Evolutionary conservation across 2,329 filamentous ascomycete species (phyloP), one percentile per base, ranked within the genome.

Genomic region (Ascocoryne sarcoides): DNA sequence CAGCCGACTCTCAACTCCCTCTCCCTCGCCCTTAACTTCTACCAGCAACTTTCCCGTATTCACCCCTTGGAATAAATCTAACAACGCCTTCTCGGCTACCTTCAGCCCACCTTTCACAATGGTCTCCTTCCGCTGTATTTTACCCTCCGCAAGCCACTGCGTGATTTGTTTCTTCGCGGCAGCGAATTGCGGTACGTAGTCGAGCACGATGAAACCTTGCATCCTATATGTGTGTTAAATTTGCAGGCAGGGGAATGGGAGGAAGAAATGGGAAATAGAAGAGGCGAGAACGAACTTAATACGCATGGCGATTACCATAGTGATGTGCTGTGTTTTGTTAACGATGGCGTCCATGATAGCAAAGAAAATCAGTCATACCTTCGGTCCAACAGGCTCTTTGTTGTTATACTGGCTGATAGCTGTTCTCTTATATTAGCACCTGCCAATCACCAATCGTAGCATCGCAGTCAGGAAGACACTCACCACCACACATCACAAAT

Each of bases 151-250:
- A n/a, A 86, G 57, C 82, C 83, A 88, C 47, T 73, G 60, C 1
- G 70, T 70, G 10, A 88, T 64, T 51, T 86, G 69, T 55, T 71
- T 65, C 49, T 72, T 62, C 1, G 80, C 84, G 31, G 63, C 59
- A 0, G 68, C 55, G 56, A 73, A 83, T 53, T 80, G 68, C 38
- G 71, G 64, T 4, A 60, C 62, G 54, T 71, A 84, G 58, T 88
- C 84, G 40, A 84, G 74, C 36, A 86, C 73, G 46, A 88, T 80
- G 62, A 89, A 88, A 0, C 81, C 81, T 62, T 82, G 70, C 68
- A 84, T 76, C n/a, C 44, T 36, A 39, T 12, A 26, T 16, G 16
- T 14, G n/a, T n/a, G n/a, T n/a, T n/a, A n/a, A n/a, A n/a, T n/a
- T n/a, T n/a, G n/a, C n/a, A n/a, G n/a, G n/a, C n/a, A n/a, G n/a